phyloP scores from a whole-genome alignment of 2,329 filamentous ascomycete species.

The Colletotrichum simmondsii region DNA sequence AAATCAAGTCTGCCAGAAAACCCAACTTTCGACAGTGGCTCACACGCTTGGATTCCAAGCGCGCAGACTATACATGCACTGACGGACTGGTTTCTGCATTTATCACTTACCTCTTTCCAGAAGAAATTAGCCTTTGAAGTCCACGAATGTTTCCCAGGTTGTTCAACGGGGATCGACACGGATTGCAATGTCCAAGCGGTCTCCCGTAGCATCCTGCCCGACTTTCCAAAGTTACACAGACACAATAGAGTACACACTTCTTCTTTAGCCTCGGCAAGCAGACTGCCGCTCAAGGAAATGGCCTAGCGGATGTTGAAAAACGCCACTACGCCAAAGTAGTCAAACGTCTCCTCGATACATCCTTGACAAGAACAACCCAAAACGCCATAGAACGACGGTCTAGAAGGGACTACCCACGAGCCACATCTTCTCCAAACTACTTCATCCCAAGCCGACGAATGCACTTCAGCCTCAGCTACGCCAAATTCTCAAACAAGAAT shows the following conservation, averaged over 20 bases:
- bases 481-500: constrained; percentile 4
- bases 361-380: background rate
- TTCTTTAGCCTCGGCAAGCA: background rate
- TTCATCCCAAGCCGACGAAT: constrained; percentile 13
- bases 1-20: constrained; percentile 10
- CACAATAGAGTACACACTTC: background rate
- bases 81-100: background rate
- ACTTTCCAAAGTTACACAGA: background rate
- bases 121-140: background rate
- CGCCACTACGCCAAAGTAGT: constrained; percentile 9
- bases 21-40: background rate
- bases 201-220: background rate
- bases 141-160: background rate
- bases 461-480: constrained; percentile 18
- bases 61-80: background rate
- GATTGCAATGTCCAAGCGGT: background rate
- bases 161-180: background rate
- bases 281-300: background rate
- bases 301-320: background rate
- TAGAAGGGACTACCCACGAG: constrained; percentile 27
- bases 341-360: constrained; percentile 5
- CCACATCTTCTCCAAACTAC: constrained; percentile 8
- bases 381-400: background rate
- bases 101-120: background rate
- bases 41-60: background rate